These are phyloP conservation scores for Baeospora myosura DNA, from an alignment of 1,284 basidiomycete genomes.

Conservation along the genomic window DNA sequence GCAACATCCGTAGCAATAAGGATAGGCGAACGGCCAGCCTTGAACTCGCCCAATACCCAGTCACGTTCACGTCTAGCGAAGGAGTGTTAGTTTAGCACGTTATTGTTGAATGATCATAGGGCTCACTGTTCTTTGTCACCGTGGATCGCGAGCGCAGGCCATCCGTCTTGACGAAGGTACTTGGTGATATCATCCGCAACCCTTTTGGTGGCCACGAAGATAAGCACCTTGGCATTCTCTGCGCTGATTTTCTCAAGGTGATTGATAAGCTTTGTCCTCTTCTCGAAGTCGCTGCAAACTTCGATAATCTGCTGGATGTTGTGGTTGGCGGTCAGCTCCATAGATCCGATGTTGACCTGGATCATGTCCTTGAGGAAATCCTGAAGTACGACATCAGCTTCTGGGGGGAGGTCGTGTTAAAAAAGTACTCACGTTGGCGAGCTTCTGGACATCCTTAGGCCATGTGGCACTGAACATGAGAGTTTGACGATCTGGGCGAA, in stretches of 20 bases:
- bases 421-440: constrained; percentile 62
- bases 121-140: constrained; percentile 95
- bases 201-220: constrained; percentile 97
- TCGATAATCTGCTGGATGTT: constrained; percentile 96
- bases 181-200: constrained; percentile 98
- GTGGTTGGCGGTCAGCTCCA: constrained; percentile 97
- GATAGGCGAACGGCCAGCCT: constrained; percentile 94
- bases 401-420: not conserved
- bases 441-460: constrained; percentile 98
- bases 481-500: constrained; percentile 92
- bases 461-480: constrained; percentile 98
- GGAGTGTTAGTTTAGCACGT: constrained; percentile 14
- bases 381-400: constrained; percentile 26
- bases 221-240: constrained; percentile 97
- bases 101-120: constrained; percentile 9
- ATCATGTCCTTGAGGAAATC: constrained; percentile 96
- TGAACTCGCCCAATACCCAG: constrained; percentile 98
- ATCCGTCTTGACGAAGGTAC: constrained; percentile 93
- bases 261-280: constrained; percentile 92
- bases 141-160: constrained; percentile 98
- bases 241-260: constrained; percentile 95
- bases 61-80: constrained; percentile 87
- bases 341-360: constrained; percentile 98
- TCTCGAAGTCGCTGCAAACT: constrained; percentile 97
- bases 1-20: constrained; percentile 97